A percentile compares a stretch with the other conserved stretches of the same genome.
phyloP scores from a whole-genome alignment of 2,329 filamentous ascomycete species.

The Verticillium tricorpus region DNA sequence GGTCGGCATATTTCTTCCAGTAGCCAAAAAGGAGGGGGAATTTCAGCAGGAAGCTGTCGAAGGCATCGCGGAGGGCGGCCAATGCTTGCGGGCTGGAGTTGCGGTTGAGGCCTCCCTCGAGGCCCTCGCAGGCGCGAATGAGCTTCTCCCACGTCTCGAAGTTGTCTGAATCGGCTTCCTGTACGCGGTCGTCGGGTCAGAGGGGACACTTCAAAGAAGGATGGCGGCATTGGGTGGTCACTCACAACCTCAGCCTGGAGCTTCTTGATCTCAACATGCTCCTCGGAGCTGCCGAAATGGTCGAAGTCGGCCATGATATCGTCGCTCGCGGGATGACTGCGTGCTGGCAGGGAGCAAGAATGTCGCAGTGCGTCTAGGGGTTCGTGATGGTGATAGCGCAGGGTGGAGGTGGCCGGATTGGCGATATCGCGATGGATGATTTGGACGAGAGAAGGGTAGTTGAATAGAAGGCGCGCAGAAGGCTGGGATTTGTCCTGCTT shows the following conservation, averaged over 20 bases:
- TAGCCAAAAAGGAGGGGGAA: constrained; percentile 96
- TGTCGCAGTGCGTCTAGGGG: neutral
- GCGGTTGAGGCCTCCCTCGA: constrained; percentile 90
- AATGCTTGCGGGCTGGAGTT: constrained; percentile 96
- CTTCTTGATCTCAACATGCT: constrained; percentile 77
- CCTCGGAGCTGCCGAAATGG: constrained; percentile 71
- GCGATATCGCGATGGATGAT: neutral
- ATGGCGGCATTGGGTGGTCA: constrained; percentile 13
- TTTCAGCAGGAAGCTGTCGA: constrained; percentile 89
- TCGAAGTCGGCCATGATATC: constrained; percentile 63
- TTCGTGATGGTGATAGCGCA: neutral
- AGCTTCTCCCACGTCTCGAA: constrained; percentile 96
- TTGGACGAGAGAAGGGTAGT: neutral
- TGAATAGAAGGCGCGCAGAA: neutral
- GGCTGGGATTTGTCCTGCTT: constrained; percentile 15
- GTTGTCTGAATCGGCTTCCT: constrained; percentile 74
- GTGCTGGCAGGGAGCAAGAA: neutral
- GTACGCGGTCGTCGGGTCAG: constrained; percentile 16
- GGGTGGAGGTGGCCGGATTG: neutral
- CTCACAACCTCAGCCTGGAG: constrained; percentile 73
- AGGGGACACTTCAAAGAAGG: neutral
- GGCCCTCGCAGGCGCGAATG: constrained; percentile 72
- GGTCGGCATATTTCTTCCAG: constrained; percentile 99
- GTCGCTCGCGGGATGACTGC: neutral
- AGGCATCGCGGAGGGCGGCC: constrained; percentile 77